Conservation (phyloP, 306 rosid genomes). For the Pyrus pyrifolia region DNA sequence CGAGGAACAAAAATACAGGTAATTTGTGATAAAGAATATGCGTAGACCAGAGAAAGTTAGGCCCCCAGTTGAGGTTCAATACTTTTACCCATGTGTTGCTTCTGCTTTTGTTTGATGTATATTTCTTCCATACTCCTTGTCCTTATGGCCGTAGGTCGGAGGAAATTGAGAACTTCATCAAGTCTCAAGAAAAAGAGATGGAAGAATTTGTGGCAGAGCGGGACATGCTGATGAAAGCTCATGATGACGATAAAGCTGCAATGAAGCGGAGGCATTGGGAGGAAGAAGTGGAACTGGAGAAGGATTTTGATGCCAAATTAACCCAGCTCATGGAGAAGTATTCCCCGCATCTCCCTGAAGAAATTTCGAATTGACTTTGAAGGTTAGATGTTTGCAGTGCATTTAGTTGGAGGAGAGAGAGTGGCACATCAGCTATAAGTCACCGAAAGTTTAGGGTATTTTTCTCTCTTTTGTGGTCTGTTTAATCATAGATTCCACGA, state of each 20-base stretch:
- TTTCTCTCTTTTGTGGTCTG: not conserved
- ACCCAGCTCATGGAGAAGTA: conserved; percentile 54
- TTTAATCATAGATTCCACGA: not conserved
- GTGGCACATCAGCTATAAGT: not conserved
- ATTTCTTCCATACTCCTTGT: not conserved
- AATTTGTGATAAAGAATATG: not conserved
- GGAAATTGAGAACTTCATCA: conserved; percentile 42
- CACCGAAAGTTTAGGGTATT: too few species aligned
- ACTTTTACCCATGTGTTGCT: not conserved
- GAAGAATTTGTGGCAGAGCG: conserved; percentile 45
- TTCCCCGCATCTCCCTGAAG: conserved; percentile 23
- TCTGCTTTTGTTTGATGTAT: not conserved
- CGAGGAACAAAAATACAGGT: conserved; percentile 46
- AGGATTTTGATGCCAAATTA: conserved; percentile 35
- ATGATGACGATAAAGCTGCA: conserved; percentile 34
- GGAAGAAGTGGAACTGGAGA: conserved; percentile 51
- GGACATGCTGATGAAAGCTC: conserved; percentile 36
- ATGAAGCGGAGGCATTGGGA: conserved; percentile 57
- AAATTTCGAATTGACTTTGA: not conserved
- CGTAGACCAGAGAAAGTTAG: not conserved
- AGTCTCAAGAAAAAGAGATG: conserved; percentile 55
- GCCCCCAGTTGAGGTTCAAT: not conserved
- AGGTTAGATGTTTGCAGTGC: not conserved
- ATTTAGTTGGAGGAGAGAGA: not conserved
- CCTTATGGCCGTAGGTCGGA: conserved; percentile 37